Base-by-base conservation (phyloP, 352 stramenopile genomes). In the Phytopythium cucurbitacearum region DNA sequence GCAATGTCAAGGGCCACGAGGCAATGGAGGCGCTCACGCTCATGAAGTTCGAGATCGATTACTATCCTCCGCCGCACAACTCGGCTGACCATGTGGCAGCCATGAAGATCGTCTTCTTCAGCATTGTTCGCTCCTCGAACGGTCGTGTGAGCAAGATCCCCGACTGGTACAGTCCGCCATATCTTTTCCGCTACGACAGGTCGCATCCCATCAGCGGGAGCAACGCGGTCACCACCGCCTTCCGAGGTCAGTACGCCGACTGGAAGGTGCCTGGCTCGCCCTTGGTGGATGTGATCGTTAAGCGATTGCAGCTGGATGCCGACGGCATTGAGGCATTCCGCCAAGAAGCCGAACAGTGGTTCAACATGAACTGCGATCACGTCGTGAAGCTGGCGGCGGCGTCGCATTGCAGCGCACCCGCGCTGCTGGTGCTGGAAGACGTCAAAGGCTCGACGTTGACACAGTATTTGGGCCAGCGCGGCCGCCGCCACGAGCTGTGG, bases 61-160 rank as follows among this genome's bases (percentile, higher is more conserved):
- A 55, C 28, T 68, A 59, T 49, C 34, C 34, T 5, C 64, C 61
- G 46, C 35, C 53, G 12, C 48, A 38, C 16, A 68, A 72, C 39
- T 63, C 60, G 1, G 33, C 37, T 5, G 55, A 51, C 9, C 64
- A 72, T n/a, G 60, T 65, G 33, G 60, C 60, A 0, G 63, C 52
- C 28, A 72, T 72, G 64, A 72, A 68, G 38, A 62, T 61, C 21
- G 56, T 71, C 0, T 71, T 71, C 43, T 71, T 71, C 40, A 62
- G 50, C 7, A 58, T 71, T 4, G 63, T 71, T 21, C 36, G 63
- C 4, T 71, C 63, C 16, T 71, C 63, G 0, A 71, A 67, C 43
- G 63, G 58, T 6, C 53, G 59, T 7, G 63, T 71, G 12, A 54
- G 59, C 0, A 71, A 57, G 63, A 71, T 71, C 13, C 63, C 63